Evolutionary conservation across 768 basidiomycete species (phyloP).

Genomic region (Naganishia vaughanmartiniae): DNA sequence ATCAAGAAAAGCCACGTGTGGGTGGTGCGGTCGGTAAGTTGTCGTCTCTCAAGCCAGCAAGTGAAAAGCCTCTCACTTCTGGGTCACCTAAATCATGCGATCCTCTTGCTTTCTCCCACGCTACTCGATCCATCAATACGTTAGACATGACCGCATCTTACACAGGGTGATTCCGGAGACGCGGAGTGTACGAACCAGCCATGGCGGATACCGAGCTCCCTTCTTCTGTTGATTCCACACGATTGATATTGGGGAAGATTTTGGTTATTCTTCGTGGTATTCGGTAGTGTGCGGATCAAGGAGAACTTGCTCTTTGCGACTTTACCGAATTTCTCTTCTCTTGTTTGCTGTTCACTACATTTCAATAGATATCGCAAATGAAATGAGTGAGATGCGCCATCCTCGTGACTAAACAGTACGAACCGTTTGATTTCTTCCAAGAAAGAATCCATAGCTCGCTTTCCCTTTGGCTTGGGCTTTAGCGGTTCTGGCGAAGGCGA

Average conservation of each 20-base stretch:
- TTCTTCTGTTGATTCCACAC: conserved; percentile 36
- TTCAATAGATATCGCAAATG: conserved; percentile 54
- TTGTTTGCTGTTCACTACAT: conserved; percentile 70
- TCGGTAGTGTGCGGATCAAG: neutral
- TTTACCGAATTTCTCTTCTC: conserved; percentile 71
- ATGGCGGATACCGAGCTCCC: conserved; percentile 80
- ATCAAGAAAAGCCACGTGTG: neutral
- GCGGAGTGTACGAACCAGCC: conserved; percentile 63
- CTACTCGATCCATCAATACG: conserved; percentile 49
- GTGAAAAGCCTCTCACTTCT: conserved; percentile 58
- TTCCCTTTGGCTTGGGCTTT: conserved; percentile 72
- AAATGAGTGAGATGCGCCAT: neutral
- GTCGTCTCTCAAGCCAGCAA: neutral
- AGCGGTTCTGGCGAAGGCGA: conserved; percentile 59
- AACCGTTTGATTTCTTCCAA: conserved; percentile 91
- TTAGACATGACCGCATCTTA: neutral
- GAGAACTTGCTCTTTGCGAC: conserved; percentile 43
- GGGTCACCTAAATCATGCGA: conserved; percentile 86
- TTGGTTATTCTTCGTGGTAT: neutral
- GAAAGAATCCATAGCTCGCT: conserved; percentile 92
- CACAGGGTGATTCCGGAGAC: neutral
- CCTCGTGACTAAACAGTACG: conserved; percentile 45
- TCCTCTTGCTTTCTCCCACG: conserved; percentile 86
- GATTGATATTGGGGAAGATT: neutral
- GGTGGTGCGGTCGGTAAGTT: neutral